phyloP scores from a whole-genome alignment of 257 asterid species.

The Jacaranda mimosifolia region DNA sequence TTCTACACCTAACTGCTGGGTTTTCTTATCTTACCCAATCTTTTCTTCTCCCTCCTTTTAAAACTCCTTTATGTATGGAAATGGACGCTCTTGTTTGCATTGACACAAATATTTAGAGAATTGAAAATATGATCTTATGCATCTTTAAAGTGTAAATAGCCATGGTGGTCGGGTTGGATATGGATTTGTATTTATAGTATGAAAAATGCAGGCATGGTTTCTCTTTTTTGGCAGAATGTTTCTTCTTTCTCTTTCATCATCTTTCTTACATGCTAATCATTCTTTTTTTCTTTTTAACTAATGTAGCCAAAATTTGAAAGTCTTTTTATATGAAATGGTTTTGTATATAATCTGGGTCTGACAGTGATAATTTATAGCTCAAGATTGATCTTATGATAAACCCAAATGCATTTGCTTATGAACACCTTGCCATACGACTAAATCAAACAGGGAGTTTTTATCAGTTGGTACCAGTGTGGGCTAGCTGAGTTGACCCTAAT shows the following conservation, averaged over 20 bases:
- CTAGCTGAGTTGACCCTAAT: background rate
- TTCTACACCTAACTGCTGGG: background rate
- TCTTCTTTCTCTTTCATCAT: background rate
- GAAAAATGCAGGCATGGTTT: background rate
- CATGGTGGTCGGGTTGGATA: conserved; percentile 5
- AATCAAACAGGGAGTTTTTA: background rate
- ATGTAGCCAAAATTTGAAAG: background rate
- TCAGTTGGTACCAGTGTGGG: background rate
- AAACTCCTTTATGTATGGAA: background rate
- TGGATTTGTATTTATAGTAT: background rate
- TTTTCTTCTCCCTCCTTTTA: background rate
- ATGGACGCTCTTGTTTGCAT: background rate
- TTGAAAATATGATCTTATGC: background rate
- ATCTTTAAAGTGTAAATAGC: background rate
- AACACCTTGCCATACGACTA: background rate
- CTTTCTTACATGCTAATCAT: background rate
- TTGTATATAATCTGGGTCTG: background rate
- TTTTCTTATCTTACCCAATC: background rate
- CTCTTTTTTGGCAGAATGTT: conserved; percentile 15
- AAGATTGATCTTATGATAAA: background rate
- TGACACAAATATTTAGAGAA: background rate
- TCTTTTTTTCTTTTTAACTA: background rate
- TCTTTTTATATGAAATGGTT: background rate
- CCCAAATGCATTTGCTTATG: background rate
- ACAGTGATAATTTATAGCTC: conserved; percentile 1